phyloP scores from a whole-genome alignment of 164 flowering plant genomes.

The Houttuynia cordata region DNA sequence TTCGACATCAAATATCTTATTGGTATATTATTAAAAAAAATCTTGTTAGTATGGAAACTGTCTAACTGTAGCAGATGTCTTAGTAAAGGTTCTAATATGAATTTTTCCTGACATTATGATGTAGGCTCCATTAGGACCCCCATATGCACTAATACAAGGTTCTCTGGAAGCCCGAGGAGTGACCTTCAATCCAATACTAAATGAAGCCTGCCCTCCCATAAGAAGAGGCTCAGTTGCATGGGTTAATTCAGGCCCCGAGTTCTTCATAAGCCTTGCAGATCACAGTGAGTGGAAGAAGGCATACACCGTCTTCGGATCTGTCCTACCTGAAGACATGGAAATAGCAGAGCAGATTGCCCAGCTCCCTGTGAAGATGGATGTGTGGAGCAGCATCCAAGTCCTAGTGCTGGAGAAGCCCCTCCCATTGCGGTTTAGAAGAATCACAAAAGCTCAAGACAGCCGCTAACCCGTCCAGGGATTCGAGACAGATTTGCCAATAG shows the following conservation, averaged over 20 bases:
- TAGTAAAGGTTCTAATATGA: background rate
- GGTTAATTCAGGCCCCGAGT: conserved; percentile 89
- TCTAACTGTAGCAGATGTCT: too few relatives aligned
- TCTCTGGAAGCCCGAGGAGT: conserved; percentile 61
- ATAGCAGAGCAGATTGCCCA: conserved; percentile 64
- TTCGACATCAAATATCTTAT: too few relatives aligned
- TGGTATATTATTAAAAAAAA: too few relatives aligned
- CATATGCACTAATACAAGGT: conserved; percentile 91
- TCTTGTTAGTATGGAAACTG: too few relatives aligned
- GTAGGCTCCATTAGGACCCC: conserved; percentile 86
- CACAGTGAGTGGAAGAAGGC: conserved; percentile 69
- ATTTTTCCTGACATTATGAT: background rate
- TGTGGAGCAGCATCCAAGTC: conserved; percentile 61
- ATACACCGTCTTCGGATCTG: conserved; percentile 78
- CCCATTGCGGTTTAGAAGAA: conserved; percentile 41
- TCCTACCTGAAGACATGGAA: conserved; percentile 75
- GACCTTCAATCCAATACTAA: conserved; percentile 39
- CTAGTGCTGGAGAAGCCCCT: conserved; percentile 58
- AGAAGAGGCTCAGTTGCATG: conserved; percentile 89
- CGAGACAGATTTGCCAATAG: too few relatives aligned
- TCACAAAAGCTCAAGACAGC: conserved; percentile 5
- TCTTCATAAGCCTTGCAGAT: conserved; percentile 84
- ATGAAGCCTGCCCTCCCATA: conserved; percentile 55
- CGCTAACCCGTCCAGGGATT: background rate
- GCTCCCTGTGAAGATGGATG: conserved; percentile 55